Conservation (phyloP, 2,329 filamentous ascomycete genomes). For the Fonsecaea nubica region DNA sequence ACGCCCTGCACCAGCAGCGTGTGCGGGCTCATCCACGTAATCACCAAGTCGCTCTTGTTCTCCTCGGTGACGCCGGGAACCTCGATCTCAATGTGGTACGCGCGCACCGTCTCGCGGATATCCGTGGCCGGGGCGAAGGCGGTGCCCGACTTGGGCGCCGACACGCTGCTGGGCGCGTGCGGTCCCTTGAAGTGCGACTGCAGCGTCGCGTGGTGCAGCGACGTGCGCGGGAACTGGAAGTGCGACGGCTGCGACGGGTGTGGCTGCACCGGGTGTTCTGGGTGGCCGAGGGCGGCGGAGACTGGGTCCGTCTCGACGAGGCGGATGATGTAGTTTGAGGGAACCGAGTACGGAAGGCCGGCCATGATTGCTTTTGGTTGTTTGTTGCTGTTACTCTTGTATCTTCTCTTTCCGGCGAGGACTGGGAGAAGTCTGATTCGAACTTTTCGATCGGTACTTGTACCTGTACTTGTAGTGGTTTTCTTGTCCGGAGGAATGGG, state of each 20-base stretch:
- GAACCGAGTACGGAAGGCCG: constrained; percentile 32
- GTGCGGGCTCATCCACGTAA: constrained; percentile 35
- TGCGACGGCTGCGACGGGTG: constrained; percentile 33
- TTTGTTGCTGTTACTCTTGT: neutral
- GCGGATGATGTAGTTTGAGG: constrained; percentile 34
- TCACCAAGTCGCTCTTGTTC: constrained; percentile 30
- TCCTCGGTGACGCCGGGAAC: constrained; percentile 31
- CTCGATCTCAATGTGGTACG: constrained; percentile 37
- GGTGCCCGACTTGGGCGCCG: constrained; percentile 16
- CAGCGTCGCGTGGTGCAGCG: constrained; percentile 32
- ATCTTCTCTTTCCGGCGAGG: too few species aligned
- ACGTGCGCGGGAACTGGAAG: constrained; percentile 35
- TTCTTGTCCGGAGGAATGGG: neutral
- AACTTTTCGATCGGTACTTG: neutral
- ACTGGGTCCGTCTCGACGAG: constrained; percentile 31
- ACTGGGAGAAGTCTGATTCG: neutral
- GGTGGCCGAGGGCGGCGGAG: neutral
- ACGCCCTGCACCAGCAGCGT: constrained; percentile 35
- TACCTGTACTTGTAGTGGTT: neutral
- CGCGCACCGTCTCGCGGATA: constrained; percentile 32
- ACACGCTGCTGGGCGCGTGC: constrained; percentile 30
- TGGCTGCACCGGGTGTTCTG: constrained; percentile 25
- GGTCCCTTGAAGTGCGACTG: constrained; percentile 33
- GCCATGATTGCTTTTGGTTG: constrained; percentile 18
- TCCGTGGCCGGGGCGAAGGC: constrained; percentile 32